A percentile compares a stretch with the other conserved stretches of the same genome.
Conservation (phyloP, 1,284 basidiomycete species). For the Apiotrichum gamsii region DNA sequence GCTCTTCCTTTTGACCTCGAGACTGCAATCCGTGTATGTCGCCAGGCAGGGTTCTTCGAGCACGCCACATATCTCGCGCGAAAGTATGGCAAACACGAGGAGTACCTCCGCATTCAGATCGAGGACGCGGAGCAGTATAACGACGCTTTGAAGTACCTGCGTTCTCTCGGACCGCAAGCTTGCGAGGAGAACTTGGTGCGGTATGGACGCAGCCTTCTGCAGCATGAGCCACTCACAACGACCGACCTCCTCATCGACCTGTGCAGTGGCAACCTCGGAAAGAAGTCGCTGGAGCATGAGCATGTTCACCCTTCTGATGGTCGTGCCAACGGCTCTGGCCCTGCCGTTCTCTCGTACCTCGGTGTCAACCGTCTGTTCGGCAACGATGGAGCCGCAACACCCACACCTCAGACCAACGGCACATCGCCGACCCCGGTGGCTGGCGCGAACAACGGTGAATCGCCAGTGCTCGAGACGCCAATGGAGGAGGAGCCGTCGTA, state of each 20-base stretch:
- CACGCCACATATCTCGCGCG: constrained; percentile 91
- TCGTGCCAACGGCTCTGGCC: constrained; percentile 37
- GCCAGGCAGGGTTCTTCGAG: constrained; percentile 91
- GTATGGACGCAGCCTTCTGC: constrained; percentile 77
- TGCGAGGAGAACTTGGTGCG: constrained; percentile 70
- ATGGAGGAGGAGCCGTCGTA: constrained; percentile 27
- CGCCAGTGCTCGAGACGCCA: constrained; percentile 5
- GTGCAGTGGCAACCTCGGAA: constrained; percentile 61
- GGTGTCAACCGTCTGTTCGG: constrained; percentile 56
- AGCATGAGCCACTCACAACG: constrained; percentile 74
- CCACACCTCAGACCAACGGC: background rate
- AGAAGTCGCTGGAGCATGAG: constrained; percentile 13
- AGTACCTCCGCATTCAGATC: constrained; percentile 88
- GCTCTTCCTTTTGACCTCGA: constrained; percentile 93
- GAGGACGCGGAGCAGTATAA: constrained; percentile 79
- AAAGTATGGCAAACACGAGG: constrained; percentile 84
- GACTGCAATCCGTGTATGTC: constrained; percentile 91
- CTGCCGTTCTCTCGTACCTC: constrained; percentile 71
- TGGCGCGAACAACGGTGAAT: background rate
- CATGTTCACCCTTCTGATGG: constrained; percentile 32
- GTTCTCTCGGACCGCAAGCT: constrained; percentile 66
- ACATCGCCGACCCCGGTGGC: background rate
- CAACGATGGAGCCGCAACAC: background rate
- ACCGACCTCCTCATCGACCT: constrained; percentile 87
- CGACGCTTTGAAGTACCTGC: constrained; percentile 76